These are phyloP conservation scores for Tuber umbilicatum DNA, from an alignment of 495 filamentous ascomycete genomes.

Conservation along the genomic window DNA sequence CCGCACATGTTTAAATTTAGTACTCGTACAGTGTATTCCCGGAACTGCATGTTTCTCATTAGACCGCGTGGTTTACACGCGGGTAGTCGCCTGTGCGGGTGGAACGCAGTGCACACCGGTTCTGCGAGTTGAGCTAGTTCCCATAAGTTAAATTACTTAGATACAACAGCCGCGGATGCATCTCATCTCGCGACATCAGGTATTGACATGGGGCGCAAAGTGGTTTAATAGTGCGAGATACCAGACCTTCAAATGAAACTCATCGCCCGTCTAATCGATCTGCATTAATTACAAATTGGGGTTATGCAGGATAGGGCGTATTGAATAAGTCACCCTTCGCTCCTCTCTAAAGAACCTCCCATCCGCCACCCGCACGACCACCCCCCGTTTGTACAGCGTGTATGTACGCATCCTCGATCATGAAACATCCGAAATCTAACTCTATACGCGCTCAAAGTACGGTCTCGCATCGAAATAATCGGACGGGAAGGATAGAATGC, in stretches of 20 bases:
- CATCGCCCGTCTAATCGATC: background rate
- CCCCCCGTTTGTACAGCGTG: background rate
- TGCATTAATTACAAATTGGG: background rate
- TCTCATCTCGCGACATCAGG: background rate
- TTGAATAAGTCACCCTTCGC: background rate
- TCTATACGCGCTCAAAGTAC: background rate
- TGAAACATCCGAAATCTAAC: background rate
- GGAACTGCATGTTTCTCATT: too few species aligned
- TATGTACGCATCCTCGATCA: background rate
- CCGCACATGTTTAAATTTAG: too few species aligned
- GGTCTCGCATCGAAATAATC: background rate
- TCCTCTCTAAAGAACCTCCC: background rate
- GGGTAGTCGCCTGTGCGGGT: too few species aligned
- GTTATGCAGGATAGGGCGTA: background rate
- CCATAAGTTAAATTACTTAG: too few species aligned
- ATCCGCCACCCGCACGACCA: background rate
- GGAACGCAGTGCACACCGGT: background rate
- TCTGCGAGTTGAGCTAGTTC: background rate
- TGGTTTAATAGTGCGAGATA: background rate
- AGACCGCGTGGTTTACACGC: too few species aligned
- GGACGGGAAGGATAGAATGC: background rate
- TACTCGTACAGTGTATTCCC: too few species aligned
- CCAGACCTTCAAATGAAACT: background rate
- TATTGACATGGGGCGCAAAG: background rate
- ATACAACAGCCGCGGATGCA: background rate